Conservation (phyloP, 352 stramenopile species). For the Phytophthora idaei region DNA sequence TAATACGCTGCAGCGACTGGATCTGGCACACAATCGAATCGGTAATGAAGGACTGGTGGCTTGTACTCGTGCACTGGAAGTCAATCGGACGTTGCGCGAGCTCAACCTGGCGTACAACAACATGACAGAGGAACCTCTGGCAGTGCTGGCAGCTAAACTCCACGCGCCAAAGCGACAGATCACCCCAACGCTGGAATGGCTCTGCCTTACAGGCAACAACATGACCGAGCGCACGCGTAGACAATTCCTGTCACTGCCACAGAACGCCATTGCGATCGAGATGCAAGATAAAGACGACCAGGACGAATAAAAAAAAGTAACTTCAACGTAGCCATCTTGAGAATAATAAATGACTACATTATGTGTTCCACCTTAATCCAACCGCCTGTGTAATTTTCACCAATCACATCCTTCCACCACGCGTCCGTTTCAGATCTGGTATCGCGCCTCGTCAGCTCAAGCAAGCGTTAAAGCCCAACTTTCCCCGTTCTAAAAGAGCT, state of each 20-base stretch:
- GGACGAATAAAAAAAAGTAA: slow-evolving; percentile 1
- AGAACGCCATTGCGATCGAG: slow-evolving; percentile 44
- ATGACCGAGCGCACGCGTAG: slow-evolving; percentile 63
- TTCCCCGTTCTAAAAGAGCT: background rate
- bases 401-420: slow-evolving; percentile 7
- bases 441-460: slow-evolving; percentile 15
- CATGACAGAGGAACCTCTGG: slow-evolving; percentile 77
- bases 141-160: slow-evolving; percentile 48
- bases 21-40: slow-evolving; percentile 72
- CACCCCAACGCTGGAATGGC: slow-evolving; percentile 44
- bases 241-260: slow-evolving; percentile 36
- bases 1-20: slow-evolving; percentile 50
- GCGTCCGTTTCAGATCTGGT: slow-evolving; percentile 32
- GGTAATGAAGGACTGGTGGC: slow-evolving; percentile 73
- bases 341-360: slow-evolving; percentile 4
- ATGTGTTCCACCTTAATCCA: slow-evolving; percentile 1
- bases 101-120: slow-evolving; percentile 76
- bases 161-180: slow-evolving; percentile 28
- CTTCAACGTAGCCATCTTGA: background rate
- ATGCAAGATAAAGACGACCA: slow-evolving; percentile 41
- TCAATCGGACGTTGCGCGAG: slow-evolving; percentile 60
- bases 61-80: slow-evolving; percentile 60
- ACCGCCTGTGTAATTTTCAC: slow-evolving; percentile 4
- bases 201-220: slow-evolving; percentile 62
- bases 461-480: background rate